Percentiles rank a stretch among this genome's conserved stretches.
phyloP scores from a whole-genome alignment of 352 stramenopile genomes.

The Detonula confervacea region DNA sequence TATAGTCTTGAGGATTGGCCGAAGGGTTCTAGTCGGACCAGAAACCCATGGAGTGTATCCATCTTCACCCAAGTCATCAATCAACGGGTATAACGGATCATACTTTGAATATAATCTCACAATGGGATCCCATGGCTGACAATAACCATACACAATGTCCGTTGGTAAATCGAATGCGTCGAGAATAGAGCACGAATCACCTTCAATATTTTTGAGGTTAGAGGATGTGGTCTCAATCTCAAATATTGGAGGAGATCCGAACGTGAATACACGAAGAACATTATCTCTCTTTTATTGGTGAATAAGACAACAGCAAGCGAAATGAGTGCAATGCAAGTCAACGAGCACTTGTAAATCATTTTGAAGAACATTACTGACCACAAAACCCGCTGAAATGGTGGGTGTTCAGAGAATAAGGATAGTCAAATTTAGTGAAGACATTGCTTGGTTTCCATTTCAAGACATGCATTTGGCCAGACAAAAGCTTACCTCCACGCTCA shows the following conservation, averaged over 20 bases:
- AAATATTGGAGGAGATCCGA: slow-evolving; percentile 75
- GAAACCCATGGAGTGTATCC: slow-evolving; percentile 72
- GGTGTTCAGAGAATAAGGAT: neutral
- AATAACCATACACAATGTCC: slow-evolving; percentile 74
- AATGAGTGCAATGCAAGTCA: neutral
- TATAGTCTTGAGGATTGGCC: slow-evolving; percentile 77
- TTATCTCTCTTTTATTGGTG: slow-evolving; percentile 42
- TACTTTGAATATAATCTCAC: slow-evolving; percentile 70
- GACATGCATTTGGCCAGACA: neutral
- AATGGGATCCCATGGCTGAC: slow-evolving; percentile 87
- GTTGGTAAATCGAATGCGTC: slow-evolving; percentile 66
- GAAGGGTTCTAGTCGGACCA: slow-evolving; percentile 73
- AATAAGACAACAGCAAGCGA: neutral
- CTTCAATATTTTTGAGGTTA: slow-evolving; percentile 18
- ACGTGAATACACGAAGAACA: slow-evolving; percentile 74
- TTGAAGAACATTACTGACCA: slow-evolving; percentile 19
- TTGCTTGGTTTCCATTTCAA: neutral
- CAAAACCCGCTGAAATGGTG: slow-evolving; percentile 12
- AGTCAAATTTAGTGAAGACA: too few relatives aligned
- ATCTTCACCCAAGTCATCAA: slow-evolving; percentile 80
- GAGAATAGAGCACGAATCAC: slow-evolving; percentile 63
- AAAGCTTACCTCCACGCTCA: slow-evolving; percentile 54
- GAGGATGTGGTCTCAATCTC: slow-evolving; percentile 26
- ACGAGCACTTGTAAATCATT: neutral
- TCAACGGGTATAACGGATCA: slow-evolving; percentile 83